Percentiles rank a stretch among this genome's conserved stretches.
Conservation (phyloP, 2,329 filamentous ascomycete species). For the Mycosphaerella arachidis region DNA sequence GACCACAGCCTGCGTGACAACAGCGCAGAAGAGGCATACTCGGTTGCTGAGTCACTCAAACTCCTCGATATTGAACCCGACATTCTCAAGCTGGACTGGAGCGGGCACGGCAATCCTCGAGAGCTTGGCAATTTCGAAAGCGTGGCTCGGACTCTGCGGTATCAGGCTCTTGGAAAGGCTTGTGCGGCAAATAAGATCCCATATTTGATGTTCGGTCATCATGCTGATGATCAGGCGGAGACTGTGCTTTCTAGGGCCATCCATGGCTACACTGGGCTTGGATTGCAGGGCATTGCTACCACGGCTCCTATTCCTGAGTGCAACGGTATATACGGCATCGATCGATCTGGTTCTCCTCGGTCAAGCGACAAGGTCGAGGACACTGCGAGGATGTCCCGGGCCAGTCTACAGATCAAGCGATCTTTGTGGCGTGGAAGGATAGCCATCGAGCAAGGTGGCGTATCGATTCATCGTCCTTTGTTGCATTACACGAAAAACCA, state of each 20-base stretch:
- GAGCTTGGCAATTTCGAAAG: slow-evolving; percentile 67
- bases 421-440: slow-evolving; percentile 15
- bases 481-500: slow-evolving; percentile 66
- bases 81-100: slow-evolving; percentile 38
- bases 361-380: background rate
- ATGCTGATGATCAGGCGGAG: slow-evolving; percentile 86
- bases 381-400: background rate
- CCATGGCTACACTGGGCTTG: slow-evolving; percentile 62
- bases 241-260: slow-evolving; percentile 77
- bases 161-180: slow-evolving; percentile 61
- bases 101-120: slow-evolving; percentile 34
- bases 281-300: slow-evolving; percentile 44
- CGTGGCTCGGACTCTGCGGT: slow-evolving; percentile 68
- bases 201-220: slow-evolving; percentile 75
- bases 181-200: slow-evolving; percentile 52
- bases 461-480: slow-evolving; percentile 65
- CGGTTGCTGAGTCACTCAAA: slow-evolving; percentile 38
- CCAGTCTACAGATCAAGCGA: slow-evolving; percentile 23
- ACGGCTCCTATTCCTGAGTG: slow-evolving; percentile 69
- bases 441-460: slow-evolving; percentile 43
- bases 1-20: slow-evolving; percentile 56
- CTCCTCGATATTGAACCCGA: slow-evolving; percentile 21
- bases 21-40: slow-evolving; percentile 52
- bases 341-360: slow-evolving; percentile 37
- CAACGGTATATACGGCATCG: slow-evolving; percentile 65